Conservation (phyloP, 1,284 basidiomycete species). For the Moesziomyces sp. region DNA sequence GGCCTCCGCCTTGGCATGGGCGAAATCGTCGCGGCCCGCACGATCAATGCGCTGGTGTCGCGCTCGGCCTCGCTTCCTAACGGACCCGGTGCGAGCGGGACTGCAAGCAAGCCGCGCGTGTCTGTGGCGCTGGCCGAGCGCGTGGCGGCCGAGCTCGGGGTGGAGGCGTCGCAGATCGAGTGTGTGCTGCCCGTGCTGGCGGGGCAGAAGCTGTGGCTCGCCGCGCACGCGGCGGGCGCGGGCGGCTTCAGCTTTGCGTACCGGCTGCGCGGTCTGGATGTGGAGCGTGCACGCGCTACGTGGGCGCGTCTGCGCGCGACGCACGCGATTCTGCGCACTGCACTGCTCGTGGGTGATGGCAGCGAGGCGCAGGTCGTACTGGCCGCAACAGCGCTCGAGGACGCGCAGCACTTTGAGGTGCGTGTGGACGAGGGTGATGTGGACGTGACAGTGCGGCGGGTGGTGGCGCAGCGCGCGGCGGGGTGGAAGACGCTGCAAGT, state of each 20-base stretch:
- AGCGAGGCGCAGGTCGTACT: slow-evolving; percentile 42
- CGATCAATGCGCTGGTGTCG: slow-evolving; percentile 30
- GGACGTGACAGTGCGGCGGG: slow-evolving; percentile 6
- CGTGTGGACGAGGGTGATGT: slow-evolving; percentile 2
- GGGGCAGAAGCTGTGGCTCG: slow-evolving; percentile 55
- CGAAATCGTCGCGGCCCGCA: slow-evolving; percentile 53
- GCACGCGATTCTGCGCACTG: slow-evolving; percentile 56
- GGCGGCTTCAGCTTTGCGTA: slow-evolving; percentile 56
- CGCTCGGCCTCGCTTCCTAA: neutral
- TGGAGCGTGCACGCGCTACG: neutral
- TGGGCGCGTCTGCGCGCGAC: slow-evolving; percentile 26
- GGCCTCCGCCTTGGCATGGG: slow-evolving; percentile 46
- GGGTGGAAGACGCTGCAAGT: slow-evolving; percentile 25
- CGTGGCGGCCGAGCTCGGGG: slow-evolving; percentile 14
- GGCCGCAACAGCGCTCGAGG: neutral
- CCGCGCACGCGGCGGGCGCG: slow-evolving; percentile 14
- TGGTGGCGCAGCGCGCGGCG: slow-evolving; percentile 12
- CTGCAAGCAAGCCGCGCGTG: slow-evolving; percentile 1
- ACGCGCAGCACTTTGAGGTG: slow-evolving; percentile 5
- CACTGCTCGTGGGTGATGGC: slow-evolving; percentile 38
- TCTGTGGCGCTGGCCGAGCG: slow-evolving; percentile 10
- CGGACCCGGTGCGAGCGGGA: slow-evolving; percentile 4
- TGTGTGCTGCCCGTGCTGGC: slow-evolving; percentile 48
- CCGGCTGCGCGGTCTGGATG: slow-evolving; percentile 12
- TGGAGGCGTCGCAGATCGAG: slow-evolving; percentile 33